Percentiles rank a stretch among this genome's conserved stretches.
phyloP scores from a whole-genome alignment of 78 protist species.

The Mantamonas sphyraenae region DNA sequence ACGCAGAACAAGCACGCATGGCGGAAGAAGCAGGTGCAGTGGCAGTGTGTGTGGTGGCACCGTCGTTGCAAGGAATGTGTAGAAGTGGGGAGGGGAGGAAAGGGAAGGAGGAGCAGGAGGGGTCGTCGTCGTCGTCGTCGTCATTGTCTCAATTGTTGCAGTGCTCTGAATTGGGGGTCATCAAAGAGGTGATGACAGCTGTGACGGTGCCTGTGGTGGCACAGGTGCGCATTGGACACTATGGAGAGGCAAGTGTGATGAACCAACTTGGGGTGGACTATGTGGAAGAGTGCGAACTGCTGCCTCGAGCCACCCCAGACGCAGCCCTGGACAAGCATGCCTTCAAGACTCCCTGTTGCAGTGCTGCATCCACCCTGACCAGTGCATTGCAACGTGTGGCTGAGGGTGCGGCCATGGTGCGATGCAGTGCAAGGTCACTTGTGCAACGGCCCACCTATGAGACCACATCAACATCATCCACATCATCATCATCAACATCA shows the following conservation, averaged over 20 bases:
- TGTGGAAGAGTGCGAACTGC: slow-evolving; percentile 91
- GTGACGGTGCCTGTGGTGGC: slow-evolving; percentile 93
- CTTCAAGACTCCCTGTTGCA: slow-evolving; percentile 88
- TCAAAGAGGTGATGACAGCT: slow-evolving; percentile 74
- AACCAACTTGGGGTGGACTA: slow-evolving; percentile 77
- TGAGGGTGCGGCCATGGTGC: slow-evolving; percentile 94
- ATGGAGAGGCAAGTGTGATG: slow-evolving; percentile 90
- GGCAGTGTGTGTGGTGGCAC: slow-evolving; percentile 38
- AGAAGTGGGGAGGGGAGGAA: no score
- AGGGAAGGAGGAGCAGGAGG: no score
- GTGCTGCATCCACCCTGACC: slow-evolving; percentile 87
- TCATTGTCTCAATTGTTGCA: background rate
- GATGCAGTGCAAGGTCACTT: no score
- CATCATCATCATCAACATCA: no score
- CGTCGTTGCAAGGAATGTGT: no score
- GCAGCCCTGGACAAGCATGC: slow-evolving; percentile 78
- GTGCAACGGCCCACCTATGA: no score
- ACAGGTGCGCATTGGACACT: slow-evolving; percentile 89
- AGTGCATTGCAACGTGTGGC: slow-evolving; percentile 87
- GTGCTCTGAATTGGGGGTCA: slow-evolving; percentile 75
- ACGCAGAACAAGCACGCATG: slow-evolving; percentile 88
- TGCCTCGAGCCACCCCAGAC: slow-evolving; percentile 85
- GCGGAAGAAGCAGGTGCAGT: slow-evolving; percentile 93
- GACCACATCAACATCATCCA: no score
- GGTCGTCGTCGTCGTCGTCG: no score